Base-by-base conservation (phyloP, 768 basidiomycete species). In the Dentipellis sp. region DNA sequence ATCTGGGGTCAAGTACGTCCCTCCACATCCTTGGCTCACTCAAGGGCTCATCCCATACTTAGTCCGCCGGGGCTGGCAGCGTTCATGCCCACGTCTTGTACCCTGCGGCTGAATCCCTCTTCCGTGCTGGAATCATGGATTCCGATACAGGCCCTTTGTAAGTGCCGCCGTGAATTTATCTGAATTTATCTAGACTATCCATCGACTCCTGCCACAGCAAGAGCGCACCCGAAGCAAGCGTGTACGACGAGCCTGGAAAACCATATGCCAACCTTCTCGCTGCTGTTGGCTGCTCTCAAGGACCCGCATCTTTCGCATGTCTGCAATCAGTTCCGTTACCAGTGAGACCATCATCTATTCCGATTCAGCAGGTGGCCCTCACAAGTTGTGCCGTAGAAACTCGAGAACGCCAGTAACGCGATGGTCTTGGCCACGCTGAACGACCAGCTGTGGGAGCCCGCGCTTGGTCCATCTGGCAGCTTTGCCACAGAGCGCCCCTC, bases 391-490 rank as follows among this genome's bases (percentile, higher is more conserved):
- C 21, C 19, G 39, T 37, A 82, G 81, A 74, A 67, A 3, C 67
- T 82, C 9, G 37, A 78, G 56, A 71, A 72, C 54, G 72, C 74
- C 52, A 78, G 73, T 56, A 81, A 82, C 58, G 45, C 57, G 0
- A 74, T 81, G 74, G 73, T 80, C 21, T 52, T 22, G 0, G 54
- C 67, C 0, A 77, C 75, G 3, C 65, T 82, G 29, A 81, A 82
- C 52, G n/a, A 56, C 0, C 80, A 82, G 55, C 66, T 82, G 7
- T 82, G 81, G 81, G 70, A 82, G 59, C 80, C 80, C 0, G 62
- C 78, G 1, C 70, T 81, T n/a, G 79, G 42, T 17, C 42, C 77
- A 2, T 52, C 66, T 0, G 78, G 78, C 4, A 81, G 78, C 62
- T 69, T 81, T 38, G 65, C 74, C 23, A 66, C 75, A 0, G 72